phyloP scores from a whole-genome alignment of 2,329 filamentous ascomycete genomes.

The Simplicillium sp. region DNA sequence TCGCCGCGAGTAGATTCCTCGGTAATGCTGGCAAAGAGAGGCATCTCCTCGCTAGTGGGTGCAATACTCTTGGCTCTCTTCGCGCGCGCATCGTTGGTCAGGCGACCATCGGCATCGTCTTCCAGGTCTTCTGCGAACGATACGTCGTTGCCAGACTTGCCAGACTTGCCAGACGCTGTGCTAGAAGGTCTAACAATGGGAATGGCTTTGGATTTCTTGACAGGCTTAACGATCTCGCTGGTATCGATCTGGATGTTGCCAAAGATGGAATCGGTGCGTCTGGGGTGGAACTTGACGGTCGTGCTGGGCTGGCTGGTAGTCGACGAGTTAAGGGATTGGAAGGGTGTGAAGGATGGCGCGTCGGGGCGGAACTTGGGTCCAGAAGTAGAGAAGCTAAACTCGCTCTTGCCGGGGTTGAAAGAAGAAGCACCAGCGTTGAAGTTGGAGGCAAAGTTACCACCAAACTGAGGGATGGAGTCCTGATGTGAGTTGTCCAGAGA shows the following conservation, averaged over 20 bases:
- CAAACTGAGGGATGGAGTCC: conserved; percentile 20
- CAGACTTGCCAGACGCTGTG: conserved; percentile 27
- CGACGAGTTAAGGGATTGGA: conserved; percentile 34
- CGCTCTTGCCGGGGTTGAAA: conserved; percentile 58
- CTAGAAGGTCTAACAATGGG: conserved; percentile 65
- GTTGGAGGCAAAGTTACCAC: conserved; percentile 28
- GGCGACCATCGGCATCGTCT: conserved; percentile 50
- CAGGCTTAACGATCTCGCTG: conserved; percentile 53
- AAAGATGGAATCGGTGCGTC: conserved; percentile 50
- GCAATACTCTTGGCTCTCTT: conserved; percentile 64
- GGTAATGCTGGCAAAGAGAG: conserved; percentile 52
- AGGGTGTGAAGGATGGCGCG: conserved; percentile 67
- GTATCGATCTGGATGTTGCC: conserved; percentile 55
- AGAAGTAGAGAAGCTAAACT: conserved; percentile 60
- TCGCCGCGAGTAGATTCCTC: conserved; percentile 24
- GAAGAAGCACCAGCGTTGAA: conserved; percentile 62
- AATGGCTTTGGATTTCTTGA: conserved; percentile 71
- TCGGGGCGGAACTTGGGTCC: conserved; percentile 65
- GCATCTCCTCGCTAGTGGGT: conserved; percentile 62
- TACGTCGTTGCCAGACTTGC: not conserved
- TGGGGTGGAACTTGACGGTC: conserved; percentile 18
- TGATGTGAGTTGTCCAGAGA: conserved; percentile 5
- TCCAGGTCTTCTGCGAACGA: no score
- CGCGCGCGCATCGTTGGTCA: conserved; percentile 55
- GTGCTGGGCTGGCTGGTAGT: conserved; percentile 27